Evolutionary conservation across 768 basidiomycete genomes (phyloP), one percentile per base, ranked within the genome.

Genomic region (Agrocybe praecox): DNA sequence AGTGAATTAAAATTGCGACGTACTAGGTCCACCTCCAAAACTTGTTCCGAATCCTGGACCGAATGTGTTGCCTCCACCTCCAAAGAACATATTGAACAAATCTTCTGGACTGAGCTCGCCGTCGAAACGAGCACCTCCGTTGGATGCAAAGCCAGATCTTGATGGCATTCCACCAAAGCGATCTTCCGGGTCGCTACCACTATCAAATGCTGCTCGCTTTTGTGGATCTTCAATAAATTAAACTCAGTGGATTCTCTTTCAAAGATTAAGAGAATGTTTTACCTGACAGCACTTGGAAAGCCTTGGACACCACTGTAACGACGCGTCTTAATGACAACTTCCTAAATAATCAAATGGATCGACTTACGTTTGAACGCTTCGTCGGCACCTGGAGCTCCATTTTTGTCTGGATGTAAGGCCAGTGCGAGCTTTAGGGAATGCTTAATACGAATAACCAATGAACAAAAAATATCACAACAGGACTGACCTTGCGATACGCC

Each of bases 31-130:
- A 11, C 81, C 78, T n/a, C 86, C 83, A 68, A 86, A 83, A 29
- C 74, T 73, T 33, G 73, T 72, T 6, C 80, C 79, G 49, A 77
- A 75, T 22, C 81, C 84, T 59, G 81, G 62, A 47, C 82, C 54
- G 58, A 72, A 68, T 7, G 53, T 57, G 54, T 70, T 75, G n/a
- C 75, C 81, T 1, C 81, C 80, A 21, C 90, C 90, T 17, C 94
- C 94, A 70, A 98, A 98, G 84, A 98, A 97, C 91, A 96, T 95
- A 68, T 98, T 96, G 78, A 98, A 98, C 54, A 98, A 69, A 56
- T 98, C 96, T 73, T 98, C 96, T 6, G 96, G 95, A 55, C 90
- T 95, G 63, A 98, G 77, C 73, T 98, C 96, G 53, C 85, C 86
- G 12, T 92, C 90, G 65, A 89, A 92, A 1, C 80, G 77, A 9